A percentile compares a stretch with the other conserved stretches of the same genome.
These are phyloP conservation scores for Hypoxylon sp. DNA, from an alignment of 2,329 filamentous ascomycete genomes.

Conservation along the genomic window DNA sequence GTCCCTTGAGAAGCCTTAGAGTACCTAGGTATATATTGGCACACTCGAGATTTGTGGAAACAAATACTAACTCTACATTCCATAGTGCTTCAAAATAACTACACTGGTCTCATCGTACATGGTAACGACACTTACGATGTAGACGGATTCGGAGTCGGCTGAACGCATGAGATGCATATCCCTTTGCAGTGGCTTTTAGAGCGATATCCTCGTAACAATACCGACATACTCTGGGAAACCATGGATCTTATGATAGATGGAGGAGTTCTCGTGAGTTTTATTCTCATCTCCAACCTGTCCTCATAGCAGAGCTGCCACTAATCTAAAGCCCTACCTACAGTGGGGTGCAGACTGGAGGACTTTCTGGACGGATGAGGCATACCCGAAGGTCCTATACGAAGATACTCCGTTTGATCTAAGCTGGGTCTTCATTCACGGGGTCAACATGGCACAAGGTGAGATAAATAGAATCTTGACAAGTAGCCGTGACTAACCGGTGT, in stretches of 20 bases:
- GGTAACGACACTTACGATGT: slow-evolving; percentile 52
- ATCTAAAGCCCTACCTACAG: too few relatives aligned
- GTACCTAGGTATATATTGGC: too few relatives aligned
- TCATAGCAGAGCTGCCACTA: too few relatives aligned
- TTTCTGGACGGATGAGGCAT: slow-evolving; percentile 43
- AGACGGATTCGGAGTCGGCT: slow-evolving; percentile 46
- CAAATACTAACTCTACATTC: neutral
- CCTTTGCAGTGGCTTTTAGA: slow-evolving; percentile 53
- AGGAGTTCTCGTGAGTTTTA: slow-evolving; percentile 17
- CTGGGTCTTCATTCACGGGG: slow-evolving; percentile 50
- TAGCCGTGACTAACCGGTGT: neutral
- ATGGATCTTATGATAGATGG: slow-evolving; percentile 51
- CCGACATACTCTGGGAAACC: slow-evolving; percentile 50
- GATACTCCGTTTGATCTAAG: slow-evolving; percentile 42
- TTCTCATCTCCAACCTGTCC: neutral
- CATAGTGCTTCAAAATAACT: slow-evolving; percentile 59
- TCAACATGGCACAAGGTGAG: slow-evolving; percentile 52
- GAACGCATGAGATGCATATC: slow-evolving; percentile 52
- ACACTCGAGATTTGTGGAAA: neutral
- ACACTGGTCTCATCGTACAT: slow-evolving; percentile 58
- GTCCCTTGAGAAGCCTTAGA: neutral
- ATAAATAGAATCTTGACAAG: neutral
- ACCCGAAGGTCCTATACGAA: slow-evolving; percentile 36
- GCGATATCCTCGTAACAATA: slow-evolving; percentile 46
- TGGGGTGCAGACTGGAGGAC: slow-evolving; percentile 45